Percentiles rank a stretch among this genome's conserved stretches.
These are phyloP conservation scores for Botrytis byssoidea DNA, from an alignment of 2,329 filamentous ascomycete species.

Conservation along the genomic window DNA sequence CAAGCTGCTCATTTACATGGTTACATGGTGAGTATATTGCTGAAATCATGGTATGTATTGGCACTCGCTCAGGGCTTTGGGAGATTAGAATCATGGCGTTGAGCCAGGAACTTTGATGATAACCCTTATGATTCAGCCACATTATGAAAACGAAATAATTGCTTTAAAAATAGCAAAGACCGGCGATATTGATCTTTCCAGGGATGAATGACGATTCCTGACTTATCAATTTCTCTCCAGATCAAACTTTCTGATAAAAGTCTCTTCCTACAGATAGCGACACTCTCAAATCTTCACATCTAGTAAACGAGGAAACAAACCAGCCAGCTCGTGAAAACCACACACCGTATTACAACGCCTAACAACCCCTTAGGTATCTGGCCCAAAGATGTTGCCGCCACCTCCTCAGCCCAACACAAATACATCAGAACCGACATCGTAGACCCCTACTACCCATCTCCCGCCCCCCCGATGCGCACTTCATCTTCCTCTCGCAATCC, in stretches of 20 bases:
- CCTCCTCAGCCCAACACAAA: not conserved
- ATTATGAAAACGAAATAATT: not conserved
- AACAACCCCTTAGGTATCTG: not conserved
- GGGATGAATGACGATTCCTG: not conserved
- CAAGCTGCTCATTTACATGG: not conserved
- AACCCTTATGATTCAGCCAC: not conserved
- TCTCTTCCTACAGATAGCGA: not conserved
- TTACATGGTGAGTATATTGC: not conserved
- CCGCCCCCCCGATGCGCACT: not conserved
- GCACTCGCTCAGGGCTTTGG: not conserved
- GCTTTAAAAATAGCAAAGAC: not conserved
- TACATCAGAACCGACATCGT: not conserved
- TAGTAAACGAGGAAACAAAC: not conserved
- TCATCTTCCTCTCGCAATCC: not conserved
- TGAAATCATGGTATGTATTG: not conserved
- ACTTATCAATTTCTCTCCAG: not conserved
- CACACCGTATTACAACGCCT: not conserved
- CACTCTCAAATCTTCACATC: not conserved
- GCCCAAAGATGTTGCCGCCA: not conserved
- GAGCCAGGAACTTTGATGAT: not conserved
- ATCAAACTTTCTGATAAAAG: accelerated
- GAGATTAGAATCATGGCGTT: not conserved
- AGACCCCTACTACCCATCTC: not conserved
- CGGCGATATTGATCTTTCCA: not conserved
- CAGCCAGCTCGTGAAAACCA: not conserved